Evolutionary conservation across 2,329 filamentous ascomycete genomes (phyloP).

Genomic region (Colletotrichum sp.): DNA sequence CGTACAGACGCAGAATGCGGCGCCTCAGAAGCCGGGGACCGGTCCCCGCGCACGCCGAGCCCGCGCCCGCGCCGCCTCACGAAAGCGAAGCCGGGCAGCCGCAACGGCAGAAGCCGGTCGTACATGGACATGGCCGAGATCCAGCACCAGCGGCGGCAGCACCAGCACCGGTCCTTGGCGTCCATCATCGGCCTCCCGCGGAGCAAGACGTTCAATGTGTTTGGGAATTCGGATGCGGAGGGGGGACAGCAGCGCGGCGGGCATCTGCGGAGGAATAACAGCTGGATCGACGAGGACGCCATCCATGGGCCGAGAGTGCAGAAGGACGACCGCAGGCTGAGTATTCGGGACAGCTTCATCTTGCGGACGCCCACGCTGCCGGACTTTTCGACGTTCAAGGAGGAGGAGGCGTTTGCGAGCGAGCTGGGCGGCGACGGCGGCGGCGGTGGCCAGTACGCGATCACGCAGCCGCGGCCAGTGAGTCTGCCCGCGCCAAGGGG

Average conservation of each 20-base stretch:
- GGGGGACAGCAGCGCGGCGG: background rate
- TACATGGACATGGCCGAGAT: slow-evolving; percentile 13
- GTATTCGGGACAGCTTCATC: slow-evolving; percentile 32
- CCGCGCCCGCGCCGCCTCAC: slow-evolving; percentile 13
- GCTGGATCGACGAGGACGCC: slow-evolving; percentile 57
- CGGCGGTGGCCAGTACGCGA: background rate
- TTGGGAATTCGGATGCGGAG: slow-evolving; percentile 1
- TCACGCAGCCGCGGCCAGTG: slow-evolving; percentile 10
- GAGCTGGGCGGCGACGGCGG: background rate
- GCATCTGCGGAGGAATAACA: slow-evolving; percentile 20
- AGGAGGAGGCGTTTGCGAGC: slow-evolving; percentile 25
- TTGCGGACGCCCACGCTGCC: slow-evolving; percentile 41
- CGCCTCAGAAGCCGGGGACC: background rate
- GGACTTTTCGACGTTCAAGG: slow-evolving; percentile 26
- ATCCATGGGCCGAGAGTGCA: slow-evolving; percentile 51
- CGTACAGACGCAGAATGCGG: background rate
- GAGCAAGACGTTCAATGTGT: slow-evolving; percentile 33
- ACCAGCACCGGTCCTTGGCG: background rate
- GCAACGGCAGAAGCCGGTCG: background rate
- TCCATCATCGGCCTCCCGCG: slow-evolving; percentile 2
- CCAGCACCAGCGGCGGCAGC: background rate
- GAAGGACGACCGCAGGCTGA: slow-evolving; percentile 32
- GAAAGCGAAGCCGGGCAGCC: background rate
- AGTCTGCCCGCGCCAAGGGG: background rate
- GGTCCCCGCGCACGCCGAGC: slow-evolving; percentile 3